Conservation (phyloP, 768 basidiomycete species). For the Suillus discolor region DNA sequence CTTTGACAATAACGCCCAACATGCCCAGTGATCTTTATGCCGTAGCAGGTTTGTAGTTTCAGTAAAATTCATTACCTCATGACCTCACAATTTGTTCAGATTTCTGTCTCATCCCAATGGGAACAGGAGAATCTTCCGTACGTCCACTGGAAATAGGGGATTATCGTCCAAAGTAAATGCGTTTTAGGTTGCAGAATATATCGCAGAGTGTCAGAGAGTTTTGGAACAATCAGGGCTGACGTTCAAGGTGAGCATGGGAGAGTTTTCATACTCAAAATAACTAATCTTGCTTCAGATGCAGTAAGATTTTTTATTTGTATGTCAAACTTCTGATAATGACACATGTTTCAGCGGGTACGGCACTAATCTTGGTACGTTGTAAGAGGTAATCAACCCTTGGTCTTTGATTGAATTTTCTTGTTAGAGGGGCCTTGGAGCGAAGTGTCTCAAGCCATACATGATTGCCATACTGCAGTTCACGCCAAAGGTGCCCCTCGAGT, state of each 20-base stretch:
- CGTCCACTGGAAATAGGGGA: conserved; percentile 17
- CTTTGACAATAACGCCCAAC: conserved; percentile 17
- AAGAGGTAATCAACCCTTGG: neutral
- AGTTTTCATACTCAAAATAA: conserved; percentile 1
- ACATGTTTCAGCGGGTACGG: conserved; percentile 72
- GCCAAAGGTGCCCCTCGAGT: conserved; percentile 72
- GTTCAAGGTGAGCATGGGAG: conserved; percentile 61
- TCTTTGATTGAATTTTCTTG: conserved; percentile 5
- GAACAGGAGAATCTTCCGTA: conserved; percentile 74
- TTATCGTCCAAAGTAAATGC: conserved; percentile 16
- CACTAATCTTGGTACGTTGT: conserved; percentile 73
- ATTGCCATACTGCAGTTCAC: conserved; percentile 88
- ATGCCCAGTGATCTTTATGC: conserved; percentile 61
- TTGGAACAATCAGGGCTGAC: conserved; percentile 82
- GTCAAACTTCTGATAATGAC: conserved; percentile 36
- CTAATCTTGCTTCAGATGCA: conserved; percentile 33
- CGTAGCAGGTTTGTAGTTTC: conserved; percentile 58
- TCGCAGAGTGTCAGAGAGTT: conserved; percentile 81
- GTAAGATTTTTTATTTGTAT: conserved; percentile 26
- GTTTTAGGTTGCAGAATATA: conserved; percentile 68
- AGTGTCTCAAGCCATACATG: conserved; percentile 86
- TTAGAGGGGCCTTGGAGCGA: conserved; percentile 82
- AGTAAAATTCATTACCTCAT: conserved; percentile 2
- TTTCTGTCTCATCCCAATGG: conserved; percentile 88
- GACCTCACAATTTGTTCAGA: conserved; percentile 44